Evolutionary conservation across 2,329 filamentous ascomycete genomes (phyloP).

Genomic region (Trichoderma sp.): DNA sequence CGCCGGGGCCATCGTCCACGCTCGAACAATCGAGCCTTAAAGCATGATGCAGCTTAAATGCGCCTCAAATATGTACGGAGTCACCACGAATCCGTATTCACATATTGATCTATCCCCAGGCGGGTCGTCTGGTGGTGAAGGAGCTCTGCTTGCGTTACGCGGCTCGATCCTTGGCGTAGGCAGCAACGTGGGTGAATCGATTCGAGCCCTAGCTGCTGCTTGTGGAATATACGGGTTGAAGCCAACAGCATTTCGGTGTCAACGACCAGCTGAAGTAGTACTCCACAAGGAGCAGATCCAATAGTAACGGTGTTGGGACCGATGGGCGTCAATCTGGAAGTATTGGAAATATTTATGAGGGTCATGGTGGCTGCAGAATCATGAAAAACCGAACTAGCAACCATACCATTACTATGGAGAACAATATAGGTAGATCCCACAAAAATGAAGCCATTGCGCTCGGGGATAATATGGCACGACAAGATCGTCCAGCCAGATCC

Average conservation of each 20-base stretch:
- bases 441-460: background rate
- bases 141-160: background rate
- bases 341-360: background rate
- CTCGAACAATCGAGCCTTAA: background rate
- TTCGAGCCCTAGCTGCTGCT: background rate
- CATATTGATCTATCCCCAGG: background rate
- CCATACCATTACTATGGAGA: background rate
- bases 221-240: background rate
- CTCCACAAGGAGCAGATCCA: background rate
- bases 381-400: background rate
- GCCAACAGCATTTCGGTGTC: background rate
- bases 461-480: background rate
- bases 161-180: background rate
- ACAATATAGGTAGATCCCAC: background rate
- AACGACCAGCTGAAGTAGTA: background rate
- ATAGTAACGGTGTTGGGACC: background rate
- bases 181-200: background rate
- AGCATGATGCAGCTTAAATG: constrained; percentile 6
- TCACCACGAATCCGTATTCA: background rate
- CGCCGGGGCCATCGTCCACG: background rate
- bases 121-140: background rate
- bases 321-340: background rate
- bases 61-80: background rate
- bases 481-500: background rate
- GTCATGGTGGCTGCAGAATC: background rate